These are phyloP conservation scores for Ophiosphaerella korrae DNA, from an alignment of 2,329 filamentous ascomycete genomes.

Conservation along the genomic window DNA sequence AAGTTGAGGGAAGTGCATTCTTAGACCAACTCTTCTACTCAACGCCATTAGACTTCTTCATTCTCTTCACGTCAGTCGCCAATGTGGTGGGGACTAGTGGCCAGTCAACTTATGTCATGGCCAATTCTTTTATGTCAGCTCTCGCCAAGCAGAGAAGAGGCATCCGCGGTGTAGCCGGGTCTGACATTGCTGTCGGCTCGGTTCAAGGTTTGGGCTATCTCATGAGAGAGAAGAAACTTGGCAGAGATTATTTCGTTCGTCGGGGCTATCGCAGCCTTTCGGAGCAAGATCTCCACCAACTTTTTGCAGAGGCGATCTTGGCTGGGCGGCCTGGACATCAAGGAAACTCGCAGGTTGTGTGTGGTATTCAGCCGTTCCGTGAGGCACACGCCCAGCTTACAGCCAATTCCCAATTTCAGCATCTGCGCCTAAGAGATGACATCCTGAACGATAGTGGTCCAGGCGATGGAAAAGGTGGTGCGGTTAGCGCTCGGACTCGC, in stretches of 20 bases:
- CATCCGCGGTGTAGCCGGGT: too few species aligned
- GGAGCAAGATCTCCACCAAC: slow-evolving; percentile 17
- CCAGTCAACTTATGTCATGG: too few species aligned
- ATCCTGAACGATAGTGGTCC: not conserved
- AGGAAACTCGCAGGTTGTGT: slow-evolving; percentile 2
- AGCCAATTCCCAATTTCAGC: slow-evolving; percentile 5
- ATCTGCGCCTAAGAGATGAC: slow-evolving; percentile 5
- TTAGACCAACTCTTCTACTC: too few species aligned
- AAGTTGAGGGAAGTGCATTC: too few species aligned
- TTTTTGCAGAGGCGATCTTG: slow-evolving; percentile 19
- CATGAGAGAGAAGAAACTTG: not conserved
- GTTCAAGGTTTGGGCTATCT: too few species aligned
- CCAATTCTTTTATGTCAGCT: too few species aligned
- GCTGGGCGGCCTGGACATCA: slow-evolving; percentile 6
- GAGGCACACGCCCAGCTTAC: slow-evolving; percentile 2
- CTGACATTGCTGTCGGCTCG: too few species aligned
- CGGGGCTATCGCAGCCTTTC: slow-evolving; percentile 13
- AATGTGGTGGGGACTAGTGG: too few species aligned
- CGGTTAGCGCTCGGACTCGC: not conserved
- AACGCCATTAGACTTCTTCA: too few species aligned
- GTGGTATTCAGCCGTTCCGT: not conserved
- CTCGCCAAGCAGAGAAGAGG: too few species aligned
- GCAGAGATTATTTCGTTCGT: not conserved
- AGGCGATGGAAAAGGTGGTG: not conserved
- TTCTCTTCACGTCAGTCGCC: too few species aligned